Conservation (phyloP, 805 yeast genomes). For the Millerozyma acaciae region DNA sequence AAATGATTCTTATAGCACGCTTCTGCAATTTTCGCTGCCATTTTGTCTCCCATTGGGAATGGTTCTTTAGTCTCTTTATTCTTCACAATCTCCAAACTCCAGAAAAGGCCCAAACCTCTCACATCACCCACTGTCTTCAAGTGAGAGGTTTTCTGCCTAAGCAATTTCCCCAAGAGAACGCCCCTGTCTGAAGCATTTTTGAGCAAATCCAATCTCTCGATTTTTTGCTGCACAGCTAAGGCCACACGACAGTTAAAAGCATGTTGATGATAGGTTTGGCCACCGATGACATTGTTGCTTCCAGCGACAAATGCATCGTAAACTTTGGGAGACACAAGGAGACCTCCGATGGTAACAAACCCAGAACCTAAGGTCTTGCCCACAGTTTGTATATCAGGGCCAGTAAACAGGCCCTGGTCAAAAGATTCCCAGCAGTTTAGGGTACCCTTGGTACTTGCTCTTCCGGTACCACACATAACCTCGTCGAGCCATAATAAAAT, state of each 20-base stretch:
- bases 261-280: constrained; percentile 23
- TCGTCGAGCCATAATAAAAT: constrained; percentile 29
- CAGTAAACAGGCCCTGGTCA: constrained; percentile 14
- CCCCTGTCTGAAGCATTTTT: constrained; percentile 42
- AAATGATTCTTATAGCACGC: constrained; percentile 44
- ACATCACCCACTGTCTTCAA: constrained; percentile 47
- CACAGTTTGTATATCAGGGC: constrained; percentile 29
- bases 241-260: constrained; percentile 27
- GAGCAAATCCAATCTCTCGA: constrained; percentile 31
- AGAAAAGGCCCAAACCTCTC: constrained; percentile 61
- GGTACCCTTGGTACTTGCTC: constrained; percentile 22
- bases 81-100: constrained; percentile 55
- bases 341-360: constrained; percentile 27
- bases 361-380: constrained; percentile 32
- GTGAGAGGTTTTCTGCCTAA: constrained; percentile 7
- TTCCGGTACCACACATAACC: constrained; percentile 37
- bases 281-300: constrained; percentile 18
- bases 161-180: constrained; percentile 37
- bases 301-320: constrained; percentile 17
- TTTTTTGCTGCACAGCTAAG: constrained; percentile 23
- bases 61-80: constrained; percentile 49
- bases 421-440: constrained; percentile 30
- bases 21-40: constrained; percentile 35
- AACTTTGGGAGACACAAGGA: constrained; percentile 25
- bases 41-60: constrained; percentile 33